Conservation (phyloP, 2,329 filamentous ascomycete genomes). For the Monosporascus ibericus region DNA sequence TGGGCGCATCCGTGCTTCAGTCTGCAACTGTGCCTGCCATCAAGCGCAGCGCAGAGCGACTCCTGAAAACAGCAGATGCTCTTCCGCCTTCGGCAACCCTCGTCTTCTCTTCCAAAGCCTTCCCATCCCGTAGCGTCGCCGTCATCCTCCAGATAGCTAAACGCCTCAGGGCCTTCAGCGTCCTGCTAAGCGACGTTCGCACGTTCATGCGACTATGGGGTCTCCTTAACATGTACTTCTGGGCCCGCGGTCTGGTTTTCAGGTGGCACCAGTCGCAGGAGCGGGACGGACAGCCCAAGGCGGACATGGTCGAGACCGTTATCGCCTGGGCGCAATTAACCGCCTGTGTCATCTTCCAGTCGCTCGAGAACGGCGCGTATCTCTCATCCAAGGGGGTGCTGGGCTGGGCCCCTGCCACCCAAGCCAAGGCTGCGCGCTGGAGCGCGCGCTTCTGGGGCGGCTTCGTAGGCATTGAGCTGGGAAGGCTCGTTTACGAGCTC, state of each 20-base stretch:
- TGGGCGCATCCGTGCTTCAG: slow-evolving; percentile 45
- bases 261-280: slow-evolving; percentile 26
- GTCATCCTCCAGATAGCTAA: slow-evolving; percentile 42
- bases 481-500: slow-evolving; percentile 51
- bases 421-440: slow-evolving; percentile 60
- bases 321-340: slow-evolving; percentile 64
- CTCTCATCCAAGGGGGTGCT: slow-evolving; percentile 69
- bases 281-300: slow-evolving; percentile 18
- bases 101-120: slow-evolving; percentile 31
- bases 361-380: slow-evolving; percentile 78
- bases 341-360: slow-evolving; percentile 65
- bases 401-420: slow-evolving; percentile 46
- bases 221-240: slow-evolving; percentile 66
- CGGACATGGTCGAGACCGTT: slow-evolving; percentile 36
- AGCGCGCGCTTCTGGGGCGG: slow-evolving; percentile 75
- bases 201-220: slow-evolving; percentile 74
- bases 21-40: slow-evolving; percentile 52
- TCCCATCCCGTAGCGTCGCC: slow-evolving; percentile 32
- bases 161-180: slow-evolving; percentile 55
- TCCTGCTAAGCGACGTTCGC: slow-evolving; percentile 62
- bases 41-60: slow-evolving; percentile 41
- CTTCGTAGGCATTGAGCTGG: slow-evolving; percentile 71
- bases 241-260: slow-evolving; percentile 47
- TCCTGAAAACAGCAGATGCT: slow-evolving; percentile 46
- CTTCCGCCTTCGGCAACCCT: slow-evolving; percentile 46